phyloP scores from a whole-genome alignment of 768 basidiomycete species.

The Boletellus sp. region DNA sequence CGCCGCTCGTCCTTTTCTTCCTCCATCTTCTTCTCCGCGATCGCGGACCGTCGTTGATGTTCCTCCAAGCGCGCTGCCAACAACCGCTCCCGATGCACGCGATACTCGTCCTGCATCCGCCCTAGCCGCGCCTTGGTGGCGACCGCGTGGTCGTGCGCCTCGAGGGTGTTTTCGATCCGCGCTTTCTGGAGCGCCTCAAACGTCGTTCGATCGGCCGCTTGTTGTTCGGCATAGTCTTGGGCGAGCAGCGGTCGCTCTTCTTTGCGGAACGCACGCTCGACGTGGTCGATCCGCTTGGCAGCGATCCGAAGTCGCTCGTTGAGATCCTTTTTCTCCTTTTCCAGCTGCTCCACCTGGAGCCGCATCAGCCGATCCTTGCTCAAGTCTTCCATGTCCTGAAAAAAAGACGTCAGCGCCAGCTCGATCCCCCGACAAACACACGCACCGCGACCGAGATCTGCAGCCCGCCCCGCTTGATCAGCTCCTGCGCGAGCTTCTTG shows the following conservation, averaged over 20 bases:
- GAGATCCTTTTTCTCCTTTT: constrained; percentile 92
- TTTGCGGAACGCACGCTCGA: constrained; percentile 92
- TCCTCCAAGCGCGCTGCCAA: constrained; percentile 60
- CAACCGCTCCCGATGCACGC: constrained; percentile 48
- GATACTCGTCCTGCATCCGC: constrained; percentile 72
- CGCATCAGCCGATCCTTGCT: constrained; percentile 85
- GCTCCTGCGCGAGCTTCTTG: constrained; percentile 78
- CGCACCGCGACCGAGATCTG: constrained; percentile 68
- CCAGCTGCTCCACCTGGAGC: constrained; percentile 91
- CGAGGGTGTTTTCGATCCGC: constrained; percentile 51
- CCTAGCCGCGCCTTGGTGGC: constrained; percentile 71
- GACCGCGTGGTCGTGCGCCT: constrained; percentile 62
- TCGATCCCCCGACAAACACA: constrained; percentile 3
- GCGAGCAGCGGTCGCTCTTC: constrained; percentile 85
- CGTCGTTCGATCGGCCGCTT: constrained; percentile 66
- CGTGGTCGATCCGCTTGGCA: constrained; percentile 88
- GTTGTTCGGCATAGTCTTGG: constrained; percentile 84
- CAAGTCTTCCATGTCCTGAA: constrained; percentile 73
- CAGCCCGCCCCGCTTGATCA: constrained; percentile 77
- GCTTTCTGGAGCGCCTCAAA: constrained; percentile 60
- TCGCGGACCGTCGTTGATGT: constrained; percentile 51
- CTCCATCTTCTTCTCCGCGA: constrained; percentile 64
- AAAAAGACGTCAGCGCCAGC: background rate
- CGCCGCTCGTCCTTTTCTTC: constrained; percentile 80
- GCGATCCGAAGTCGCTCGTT: constrained; percentile 77